phyloP scores from a whole-genome alignment of 2,329 filamentous ascomycete genomes.

The Harringtonia lauricola region DNA sequence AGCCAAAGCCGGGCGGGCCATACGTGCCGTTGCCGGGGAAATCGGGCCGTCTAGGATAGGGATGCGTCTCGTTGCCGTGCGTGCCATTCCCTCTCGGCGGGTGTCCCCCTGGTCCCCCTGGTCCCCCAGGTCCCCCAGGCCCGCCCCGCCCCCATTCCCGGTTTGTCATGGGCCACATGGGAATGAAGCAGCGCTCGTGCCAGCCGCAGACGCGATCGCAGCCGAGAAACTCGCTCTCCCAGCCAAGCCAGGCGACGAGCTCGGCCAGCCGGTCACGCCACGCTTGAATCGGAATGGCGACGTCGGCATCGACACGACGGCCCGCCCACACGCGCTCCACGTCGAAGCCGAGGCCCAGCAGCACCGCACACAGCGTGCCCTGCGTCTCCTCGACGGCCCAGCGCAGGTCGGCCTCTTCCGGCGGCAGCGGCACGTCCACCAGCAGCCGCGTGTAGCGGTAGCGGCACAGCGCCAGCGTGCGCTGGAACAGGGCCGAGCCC shows the following conservation, averaged over 20 bases:
- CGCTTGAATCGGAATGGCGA: not conserved
- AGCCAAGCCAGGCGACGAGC: constrained; percentile 38
- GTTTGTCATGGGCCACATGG: constrained; percentile 34
- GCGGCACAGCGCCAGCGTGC: constrained; percentile 28
- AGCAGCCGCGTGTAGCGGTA: constrained; percentile 28
- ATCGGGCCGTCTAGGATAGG: not conserved
- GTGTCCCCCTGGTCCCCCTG: not conserved
- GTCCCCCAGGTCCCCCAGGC: not conserved
- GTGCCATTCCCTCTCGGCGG: not conserved
- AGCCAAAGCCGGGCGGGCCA: constrained; percentile 1
- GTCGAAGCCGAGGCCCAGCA: constrained; percentile 29
- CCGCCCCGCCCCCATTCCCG: constrained; percentile 1
- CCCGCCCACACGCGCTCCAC: constrained; percentile 27
- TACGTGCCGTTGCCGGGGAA: constrained; percentile 2
- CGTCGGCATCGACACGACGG: not conserved
- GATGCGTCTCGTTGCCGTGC: not conserved
- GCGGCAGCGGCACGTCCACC: constrained; percentile 15
- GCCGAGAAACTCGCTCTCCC: constrained; percentile 32
- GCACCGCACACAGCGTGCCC: constrained; percentile 26
- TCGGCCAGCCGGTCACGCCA: constrained; percentile 23
- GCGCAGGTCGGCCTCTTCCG: constrained; percentile 25
- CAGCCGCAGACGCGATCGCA: constrained; percentile 28
- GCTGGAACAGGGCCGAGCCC: constrained; percentile 21
- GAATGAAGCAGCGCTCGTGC: constrained; percentile 35
- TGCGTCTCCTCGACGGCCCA: constrained; percentile 28